Conservation (phyloP, 345 rosid genomes). For the Salix suchowensis region DNA sequence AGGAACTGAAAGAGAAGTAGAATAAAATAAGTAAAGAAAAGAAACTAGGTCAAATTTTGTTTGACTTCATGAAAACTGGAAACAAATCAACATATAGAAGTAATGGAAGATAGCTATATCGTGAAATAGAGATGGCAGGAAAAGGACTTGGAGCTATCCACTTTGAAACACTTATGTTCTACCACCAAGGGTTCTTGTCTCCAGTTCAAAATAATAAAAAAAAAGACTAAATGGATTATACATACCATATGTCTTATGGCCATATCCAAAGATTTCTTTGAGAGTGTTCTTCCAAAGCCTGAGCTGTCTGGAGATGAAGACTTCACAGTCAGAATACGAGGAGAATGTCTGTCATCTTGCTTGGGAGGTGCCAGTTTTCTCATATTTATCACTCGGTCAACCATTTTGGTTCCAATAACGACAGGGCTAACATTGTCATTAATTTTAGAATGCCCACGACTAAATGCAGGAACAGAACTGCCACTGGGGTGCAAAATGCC, state of each 20-base stretch:
- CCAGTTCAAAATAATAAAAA: not conserved
- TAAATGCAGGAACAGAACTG: conserved; percentile 84
- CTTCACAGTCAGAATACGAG: conserved; percentile 67
- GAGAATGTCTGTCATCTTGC: conserved; percentile 75
- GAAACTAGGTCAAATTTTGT: not conserved
- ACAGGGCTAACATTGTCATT: conserved; percentile 82
- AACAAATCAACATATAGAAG: not conserved
- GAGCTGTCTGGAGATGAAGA: conserved; percentile 85
- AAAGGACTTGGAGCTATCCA: not conserved
- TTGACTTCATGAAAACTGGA: not conserved
- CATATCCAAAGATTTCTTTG: conserved; percentile 98
- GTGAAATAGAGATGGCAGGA: not conserved
- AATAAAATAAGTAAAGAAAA: not conserved
- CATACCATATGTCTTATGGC: conserved; percentile 97
- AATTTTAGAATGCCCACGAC: conserved; percentile 57
- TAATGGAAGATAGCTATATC: not conserved
- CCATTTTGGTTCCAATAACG: conserved; percentile 86
- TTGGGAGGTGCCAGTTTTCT: conserved; percentile 79
- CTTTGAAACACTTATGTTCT: not conserved
- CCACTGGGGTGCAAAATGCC: conserved; percentile 65
- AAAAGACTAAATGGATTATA: conserved; percentile 8
- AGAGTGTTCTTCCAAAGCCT: conserved; percentile 89
- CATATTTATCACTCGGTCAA: conserved; percentile 94
- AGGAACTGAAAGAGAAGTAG: not conserved
- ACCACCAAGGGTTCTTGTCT: not conserved